These are phyloP conservation scores for Penicillium sumatraense DNA, from an alignment of 2,329 filamentous ascomycete species.

Conservation along the genomic window DNA sequence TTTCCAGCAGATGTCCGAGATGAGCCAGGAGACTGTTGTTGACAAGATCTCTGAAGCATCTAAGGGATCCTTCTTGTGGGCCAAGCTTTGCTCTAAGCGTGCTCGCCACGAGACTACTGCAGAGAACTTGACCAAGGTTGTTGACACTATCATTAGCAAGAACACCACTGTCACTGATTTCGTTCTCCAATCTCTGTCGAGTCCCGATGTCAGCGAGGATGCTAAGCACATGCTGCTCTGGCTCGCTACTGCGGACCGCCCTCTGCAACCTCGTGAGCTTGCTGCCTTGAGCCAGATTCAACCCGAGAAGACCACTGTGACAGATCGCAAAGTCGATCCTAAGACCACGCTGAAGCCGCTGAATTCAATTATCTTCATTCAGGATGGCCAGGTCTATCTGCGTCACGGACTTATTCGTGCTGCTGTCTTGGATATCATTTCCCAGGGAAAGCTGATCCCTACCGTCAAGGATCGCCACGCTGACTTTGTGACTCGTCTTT, in stretches of 20 bases:
- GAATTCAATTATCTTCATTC: constrained; percentile 36
- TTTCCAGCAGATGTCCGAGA: constrained; percentile 33
- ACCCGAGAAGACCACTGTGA: constrained; percentile 34
- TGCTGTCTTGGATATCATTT: constrained; percentile 35
- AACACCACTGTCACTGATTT: constrained; percentile 38
- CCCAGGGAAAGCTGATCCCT: constrained; percentile 36
- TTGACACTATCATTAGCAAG: constrained; percentile 32
- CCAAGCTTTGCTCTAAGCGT: constrained; percentile 40
- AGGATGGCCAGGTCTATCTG: constrained; percentile 41
- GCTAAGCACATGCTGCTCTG: constrained; percentile 41
- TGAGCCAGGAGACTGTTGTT: constrained; percentile 39
- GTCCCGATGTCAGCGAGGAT: constrained; percentile 32
- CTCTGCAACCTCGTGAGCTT: constrained; percentile 39
- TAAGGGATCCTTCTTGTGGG: constrained; percentile 46
- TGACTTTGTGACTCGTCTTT: constrained; percentile 38
- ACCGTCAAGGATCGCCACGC: constrained; percentile 39
- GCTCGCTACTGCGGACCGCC: constrained; percentile 44
- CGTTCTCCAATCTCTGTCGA: constrained; percentile 31
- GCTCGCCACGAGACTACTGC: constrained; percentile 31
- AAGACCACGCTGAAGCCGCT: constrained; percentile 34
- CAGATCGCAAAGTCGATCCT: constrained; percentile 31
- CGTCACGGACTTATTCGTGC: constrained; percentile 41
- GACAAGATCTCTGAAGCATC: constrained; percentile 39
- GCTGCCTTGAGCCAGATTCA: constrained; percentile 35
- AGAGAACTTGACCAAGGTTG: constrained; percentile 32